Conservation (phyloP, 495 filamentous ascomycete genomes). For the Amphirosellinia nigrospora region DNA sequence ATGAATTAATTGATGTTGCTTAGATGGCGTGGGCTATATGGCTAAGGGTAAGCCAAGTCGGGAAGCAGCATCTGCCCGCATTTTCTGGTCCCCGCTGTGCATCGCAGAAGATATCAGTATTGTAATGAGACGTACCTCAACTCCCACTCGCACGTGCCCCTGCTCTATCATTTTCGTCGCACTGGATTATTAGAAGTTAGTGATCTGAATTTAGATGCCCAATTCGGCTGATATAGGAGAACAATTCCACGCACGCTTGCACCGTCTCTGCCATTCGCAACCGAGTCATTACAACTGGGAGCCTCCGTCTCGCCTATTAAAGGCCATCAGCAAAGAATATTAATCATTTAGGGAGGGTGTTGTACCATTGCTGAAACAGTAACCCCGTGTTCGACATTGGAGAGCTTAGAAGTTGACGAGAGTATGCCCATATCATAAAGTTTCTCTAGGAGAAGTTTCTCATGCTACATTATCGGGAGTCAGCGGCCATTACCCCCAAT, state of each 20-base stretch:
- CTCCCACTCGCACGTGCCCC: slow-evolving; percentile 91
- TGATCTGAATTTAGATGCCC: neutral
- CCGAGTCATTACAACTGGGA: slow-evolving; percentile 87
- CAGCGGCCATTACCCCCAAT: neutral
- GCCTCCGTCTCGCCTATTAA: slow-evolving; percentile 57
- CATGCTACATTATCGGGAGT: slow-evolving; percentile 63
- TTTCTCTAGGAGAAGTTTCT: slow-evolving; percentile 84
- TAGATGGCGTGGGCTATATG: neutral
- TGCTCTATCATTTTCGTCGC: slow-evolving; percentile 91
- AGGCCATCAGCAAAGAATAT: neutral
- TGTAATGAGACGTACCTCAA: slow-evolving; percentile 65
- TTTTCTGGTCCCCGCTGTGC: neutral
- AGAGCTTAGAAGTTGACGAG: slow-evolving; percentile 73
- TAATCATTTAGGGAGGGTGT: too few relatives aligned
- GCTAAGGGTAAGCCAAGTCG: neutral
- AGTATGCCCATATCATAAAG: slow-evolving; percentile 90
- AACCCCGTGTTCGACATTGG: slow-evolving; percentile 81
- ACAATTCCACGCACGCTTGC: slow-evolving; percentile 53
- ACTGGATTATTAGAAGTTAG: slow-evolving; percentile 2
- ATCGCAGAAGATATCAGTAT: neutral
- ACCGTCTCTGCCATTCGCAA: slow-evolving; percentile 89
- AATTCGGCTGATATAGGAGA: neutral
- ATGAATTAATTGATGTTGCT: neutral
- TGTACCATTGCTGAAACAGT: slow-evolving; percentile 82
- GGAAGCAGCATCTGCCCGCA: neutral